Evolutionary conservation across 805 yeast genomes (phyloP).

Genomic region (Ogataea philodendri): DNA sequence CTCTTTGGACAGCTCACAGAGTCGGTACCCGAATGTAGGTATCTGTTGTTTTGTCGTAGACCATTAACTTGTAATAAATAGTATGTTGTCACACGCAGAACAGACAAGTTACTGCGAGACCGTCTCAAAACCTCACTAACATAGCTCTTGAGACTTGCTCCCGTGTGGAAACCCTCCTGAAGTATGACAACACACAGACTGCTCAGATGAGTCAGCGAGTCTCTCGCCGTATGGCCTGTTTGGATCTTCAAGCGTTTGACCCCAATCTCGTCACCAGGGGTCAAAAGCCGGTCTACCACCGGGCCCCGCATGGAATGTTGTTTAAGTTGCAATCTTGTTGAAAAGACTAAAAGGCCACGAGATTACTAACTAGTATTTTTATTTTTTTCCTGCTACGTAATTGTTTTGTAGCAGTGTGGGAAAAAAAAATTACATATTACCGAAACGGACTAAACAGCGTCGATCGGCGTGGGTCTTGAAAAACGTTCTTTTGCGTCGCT

Average conservation of each 20-base stretch:
- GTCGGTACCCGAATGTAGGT: conserved; percentile 3
- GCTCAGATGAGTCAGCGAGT: conserved; percentile 2
- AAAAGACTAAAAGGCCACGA: conserved; percentile 1
- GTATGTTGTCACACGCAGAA: conserved; percentile 64
- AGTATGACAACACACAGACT: conserved; percentile 12
- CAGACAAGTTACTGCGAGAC: conserved; percentile 58
- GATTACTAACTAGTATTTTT: no score
- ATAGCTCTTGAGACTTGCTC: conserved; percentile 22
- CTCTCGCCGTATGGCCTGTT: not conserved
- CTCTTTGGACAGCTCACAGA: conserved; percentile 55
- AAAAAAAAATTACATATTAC: no score
- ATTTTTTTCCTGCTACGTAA: conserved; percentile 5
- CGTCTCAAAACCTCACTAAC: conserved; percentile 44
- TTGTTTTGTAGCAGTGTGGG: not conserved
- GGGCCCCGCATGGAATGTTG: conserved; percentile 7
- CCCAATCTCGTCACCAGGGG: conserved; percentile 3
- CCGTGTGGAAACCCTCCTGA: conserved; percentile 7
- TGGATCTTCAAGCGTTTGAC: not conserved
- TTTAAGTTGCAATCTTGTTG: conserved; percentile 1
- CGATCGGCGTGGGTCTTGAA: no score
- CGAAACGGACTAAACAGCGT: no score
- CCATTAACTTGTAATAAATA: conserved; percentile 46
- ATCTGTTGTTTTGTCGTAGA: conserved; percentile 1
- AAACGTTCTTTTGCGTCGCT: not conserved
- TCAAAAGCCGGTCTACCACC: conserved; percentile 7